These are phyloP conservation scores for Pleurotus citrinopileatus DNA, from an alignment of 768 basidiomycete genomes.

Conservation along the genomic window DNA sequence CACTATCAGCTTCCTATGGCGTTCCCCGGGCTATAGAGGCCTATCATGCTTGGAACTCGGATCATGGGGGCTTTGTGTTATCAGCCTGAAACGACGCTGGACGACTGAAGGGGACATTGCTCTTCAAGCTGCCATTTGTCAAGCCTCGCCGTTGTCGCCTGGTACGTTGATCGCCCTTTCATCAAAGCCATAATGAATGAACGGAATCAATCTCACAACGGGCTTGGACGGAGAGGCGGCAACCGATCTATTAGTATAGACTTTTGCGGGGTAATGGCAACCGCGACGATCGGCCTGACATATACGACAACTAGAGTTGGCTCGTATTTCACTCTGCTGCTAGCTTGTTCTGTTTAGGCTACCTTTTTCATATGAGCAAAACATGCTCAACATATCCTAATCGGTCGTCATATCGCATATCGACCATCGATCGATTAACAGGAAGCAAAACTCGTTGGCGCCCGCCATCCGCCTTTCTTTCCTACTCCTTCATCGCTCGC, in stretches of 20 bases:
- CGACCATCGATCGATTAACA: constrained; percentile 9
- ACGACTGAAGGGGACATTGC: too few species aligned
- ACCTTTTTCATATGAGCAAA: neutral
- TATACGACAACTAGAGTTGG: neutral
- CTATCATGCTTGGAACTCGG: constrained; percentile 9
- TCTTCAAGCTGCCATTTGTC: too few species aligned
- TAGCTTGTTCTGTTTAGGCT: neutral
- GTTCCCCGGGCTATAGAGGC: constrained; percentile 8
- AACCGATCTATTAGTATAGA: constrained; percentile 1
- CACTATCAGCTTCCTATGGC: neutral
- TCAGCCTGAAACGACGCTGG: neutral
- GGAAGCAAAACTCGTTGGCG: neutral
- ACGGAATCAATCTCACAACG: neutral
- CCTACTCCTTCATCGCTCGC: neutral
- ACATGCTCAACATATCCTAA: constrained; percentile 2
- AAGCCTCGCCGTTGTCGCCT: constrained; percentile 7
- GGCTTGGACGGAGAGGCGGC: neutral
- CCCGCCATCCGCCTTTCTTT: neutral
- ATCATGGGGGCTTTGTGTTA: constrained; percentile 7
- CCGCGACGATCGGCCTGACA: constrained; percentile 3
- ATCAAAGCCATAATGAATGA: neutral
- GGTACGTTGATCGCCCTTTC: constrained; percentile 3
- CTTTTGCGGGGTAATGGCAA: neutral
- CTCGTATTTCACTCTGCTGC: neutral
- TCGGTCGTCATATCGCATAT: constrained; percentile 7